Percentiles rank a stretch among this genome's conserved stretches.
These are phyloP conservation scores for Alternaria gansuensis DNA, from an alignment of 2,329 filamentous ascomycete species.

Conservation along the genomic window DNA sequence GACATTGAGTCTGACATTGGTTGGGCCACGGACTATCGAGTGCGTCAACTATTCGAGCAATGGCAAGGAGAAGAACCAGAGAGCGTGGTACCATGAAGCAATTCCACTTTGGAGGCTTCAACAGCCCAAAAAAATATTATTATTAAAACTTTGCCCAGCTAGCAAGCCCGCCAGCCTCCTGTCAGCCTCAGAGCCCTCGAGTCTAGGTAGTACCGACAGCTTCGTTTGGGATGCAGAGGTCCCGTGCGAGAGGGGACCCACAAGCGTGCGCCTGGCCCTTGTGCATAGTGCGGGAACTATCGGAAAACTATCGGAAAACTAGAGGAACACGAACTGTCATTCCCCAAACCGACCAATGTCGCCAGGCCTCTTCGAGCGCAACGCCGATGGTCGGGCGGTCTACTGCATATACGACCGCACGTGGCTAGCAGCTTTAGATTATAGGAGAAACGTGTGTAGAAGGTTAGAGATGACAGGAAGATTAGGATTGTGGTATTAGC, in stretches of 20 bases:
- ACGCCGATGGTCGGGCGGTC: constrained; percentile 12
- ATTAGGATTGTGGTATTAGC: constrained; percentile 3
- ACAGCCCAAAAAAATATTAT: neutral
- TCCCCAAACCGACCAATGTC: constrained; percentile 8
- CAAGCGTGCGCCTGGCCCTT: constrained; percentile 14
- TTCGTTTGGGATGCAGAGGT: constrained; percentile 4
- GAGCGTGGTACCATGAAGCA: constrained; percentile 31
- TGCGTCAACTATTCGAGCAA: constrained; percentile 62
- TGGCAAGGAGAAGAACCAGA: constrained; percentile 54
- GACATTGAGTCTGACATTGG: constrained; percentile 70
- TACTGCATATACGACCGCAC: constrained; percentile 15
- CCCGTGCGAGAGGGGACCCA: constrained; percentile 5
- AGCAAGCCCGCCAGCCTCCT: constrained; percentile 12
- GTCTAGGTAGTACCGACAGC: constrained; percentile 11
- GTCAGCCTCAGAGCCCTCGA: constrained; percentile 2
- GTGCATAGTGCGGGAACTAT: constrained; percentile 16
- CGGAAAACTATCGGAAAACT: constrained; percentile 16
- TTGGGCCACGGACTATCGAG: constrained; percentile 70
- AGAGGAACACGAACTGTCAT: constrained; percentile 11
- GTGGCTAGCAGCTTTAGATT: constrained; percentile 10
- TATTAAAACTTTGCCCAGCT: neutral
- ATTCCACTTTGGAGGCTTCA: constrained; percentile 7
- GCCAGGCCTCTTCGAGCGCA: constrained; percentile 6
- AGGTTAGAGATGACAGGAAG: constrained; percentile 1
- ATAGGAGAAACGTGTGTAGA: neutral